Evolutionary conservation across 345 rosid species (phyloP).

Genomic region (Raphanus sativus): DNA sequence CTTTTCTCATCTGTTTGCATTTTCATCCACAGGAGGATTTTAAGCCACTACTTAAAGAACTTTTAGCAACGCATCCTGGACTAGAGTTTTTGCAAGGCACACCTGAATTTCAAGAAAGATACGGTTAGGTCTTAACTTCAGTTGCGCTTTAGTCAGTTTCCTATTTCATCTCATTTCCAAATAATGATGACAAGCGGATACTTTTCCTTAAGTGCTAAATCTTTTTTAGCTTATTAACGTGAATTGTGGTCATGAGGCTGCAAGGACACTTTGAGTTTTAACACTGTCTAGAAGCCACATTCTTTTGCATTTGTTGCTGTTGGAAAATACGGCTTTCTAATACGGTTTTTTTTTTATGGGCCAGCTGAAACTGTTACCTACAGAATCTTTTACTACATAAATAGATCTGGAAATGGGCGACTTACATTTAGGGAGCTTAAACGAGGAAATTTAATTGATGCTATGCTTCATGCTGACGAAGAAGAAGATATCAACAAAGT

Average conservation of each 20-base stretch:
- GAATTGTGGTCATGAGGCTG: background rate
- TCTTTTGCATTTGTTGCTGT: background rate
- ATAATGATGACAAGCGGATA: background rate
- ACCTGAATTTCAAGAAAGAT: conserved; percentile 99
- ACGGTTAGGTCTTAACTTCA: conserved; percentile 56
- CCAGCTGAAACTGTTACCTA: background rate
- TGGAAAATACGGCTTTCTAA: background rate
- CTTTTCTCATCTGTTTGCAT: conserved; percentile 1
- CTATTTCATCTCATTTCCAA: background rate
- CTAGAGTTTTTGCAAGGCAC: conserved; percentile 91
- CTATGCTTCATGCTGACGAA: background rate
- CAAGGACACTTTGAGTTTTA: background rate
- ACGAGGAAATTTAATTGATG: background rate
- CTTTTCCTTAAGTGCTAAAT: background rate
- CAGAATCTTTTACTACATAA: background rate
- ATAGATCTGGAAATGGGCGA: background rate
- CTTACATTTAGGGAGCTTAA: background rate
- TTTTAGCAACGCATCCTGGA: conserved; percentile 93
- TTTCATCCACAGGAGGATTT: conserved; percentile 66
- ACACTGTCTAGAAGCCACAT: background rate
- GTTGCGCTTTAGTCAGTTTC: background rate
- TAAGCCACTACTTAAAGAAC: conserved; percentile 82
- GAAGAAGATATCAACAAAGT: background rate
- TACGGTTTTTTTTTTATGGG: background rate
- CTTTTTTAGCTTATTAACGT: background rate